Base-by-base conservation (phyloP, 1,139 yeast genomes). In the Diutina neorugosa region DNA sequence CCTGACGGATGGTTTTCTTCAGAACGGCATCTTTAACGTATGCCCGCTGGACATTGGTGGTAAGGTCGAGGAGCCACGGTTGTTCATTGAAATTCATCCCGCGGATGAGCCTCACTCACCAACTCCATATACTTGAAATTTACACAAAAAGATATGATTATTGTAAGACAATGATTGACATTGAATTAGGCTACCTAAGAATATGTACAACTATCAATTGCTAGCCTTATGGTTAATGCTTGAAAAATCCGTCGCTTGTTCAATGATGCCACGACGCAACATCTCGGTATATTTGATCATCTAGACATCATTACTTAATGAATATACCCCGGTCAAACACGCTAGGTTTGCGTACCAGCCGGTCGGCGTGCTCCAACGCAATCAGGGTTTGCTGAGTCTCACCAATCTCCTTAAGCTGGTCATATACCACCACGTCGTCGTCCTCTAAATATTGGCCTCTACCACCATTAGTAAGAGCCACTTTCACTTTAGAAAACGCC, bases 301-400 rank as follows among this genome's bases (percentile, higher is more conserved):
- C 37, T 31, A 31, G 37, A 31, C 43, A n/a, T 19, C 14, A 34
- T 18, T 46, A 25, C 50, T 46, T 46, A 6, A 46, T 46, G n/a
- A 18, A 12, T 11, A 46, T 46, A 4, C 50, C 50, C 16, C 50
- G 21, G 59, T 82, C 87, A 57, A 70, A 71, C 25, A 68, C 72
- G 52, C 70, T 66, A 44, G 69, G 70, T 53, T 78, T 74, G 57
- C 76, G 73, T 6, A 78, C 73, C 42, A 76, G 66, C 61, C 94
- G 78, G 65, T 89, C 96, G 8, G 93, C 88, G 63, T 88, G 96
- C 63, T 93, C 96, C 64, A 93, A 73, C 21, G 91, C 95, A 54
- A 93, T 70, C 37, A 73, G 74, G 56, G 70, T 27, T 4, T 46
- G 64, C 18, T 65, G 63, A 16, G 63, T 57, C 19, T 63, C 64